These are phyloP conservation scores for Chara braunii DNA, from an alignment of 139 green algal genomes.

Conservation along the genomic window DNA sequence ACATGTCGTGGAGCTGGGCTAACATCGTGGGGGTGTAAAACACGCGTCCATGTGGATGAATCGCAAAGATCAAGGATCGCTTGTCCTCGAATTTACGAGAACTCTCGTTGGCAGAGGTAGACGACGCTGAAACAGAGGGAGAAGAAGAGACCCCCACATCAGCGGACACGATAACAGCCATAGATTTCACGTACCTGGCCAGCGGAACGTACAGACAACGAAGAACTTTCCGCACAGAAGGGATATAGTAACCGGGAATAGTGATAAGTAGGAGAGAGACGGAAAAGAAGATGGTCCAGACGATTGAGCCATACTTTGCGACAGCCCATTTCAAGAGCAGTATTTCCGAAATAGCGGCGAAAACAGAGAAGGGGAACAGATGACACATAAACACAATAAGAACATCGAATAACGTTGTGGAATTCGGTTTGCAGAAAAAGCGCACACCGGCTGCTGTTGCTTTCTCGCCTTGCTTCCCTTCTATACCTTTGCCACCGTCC, in stretches of 20 bases:
- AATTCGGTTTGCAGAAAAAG: no score
- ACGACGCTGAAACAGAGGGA: no score
- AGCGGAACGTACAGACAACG: slow-evolving; percentile 17
- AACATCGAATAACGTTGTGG: slow-evolving; percentile 19
- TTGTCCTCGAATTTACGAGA: no score
- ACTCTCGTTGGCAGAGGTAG: no score
- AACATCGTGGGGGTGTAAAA: slow-evolving; percentile 37
- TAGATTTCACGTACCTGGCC: slow-evolving; percentile 19
- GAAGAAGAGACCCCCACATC: no score
- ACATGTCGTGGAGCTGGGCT: slow-evolving; percentile 17
- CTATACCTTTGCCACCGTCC: no score
- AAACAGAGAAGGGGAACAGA: slow-evolving; percentile 28
- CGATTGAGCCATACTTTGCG: neutral
- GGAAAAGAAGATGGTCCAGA: neutral
- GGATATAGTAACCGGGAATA: neutral
- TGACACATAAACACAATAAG: slow-evolving; percentile 21
- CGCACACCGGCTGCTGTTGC: no score
- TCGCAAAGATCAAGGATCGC: slow-evolving; percentile 30
- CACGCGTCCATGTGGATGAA: slow-evolving; percentile 39
- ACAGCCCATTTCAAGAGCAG: neutral
- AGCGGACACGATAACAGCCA: slow-evolving; percentile 14
- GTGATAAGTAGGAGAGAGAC: neutral
- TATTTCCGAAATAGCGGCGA: slow-evolving; percentile 2
- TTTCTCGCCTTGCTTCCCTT: no score
- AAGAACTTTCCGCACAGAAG: neutral